A percentile compares a stretch with the other conserved stretches of the same genome.
Evolutionary conservation across 176 grass and related monocot species (phyloP).

Genomic region (Saccharum officinarum): DNA sequence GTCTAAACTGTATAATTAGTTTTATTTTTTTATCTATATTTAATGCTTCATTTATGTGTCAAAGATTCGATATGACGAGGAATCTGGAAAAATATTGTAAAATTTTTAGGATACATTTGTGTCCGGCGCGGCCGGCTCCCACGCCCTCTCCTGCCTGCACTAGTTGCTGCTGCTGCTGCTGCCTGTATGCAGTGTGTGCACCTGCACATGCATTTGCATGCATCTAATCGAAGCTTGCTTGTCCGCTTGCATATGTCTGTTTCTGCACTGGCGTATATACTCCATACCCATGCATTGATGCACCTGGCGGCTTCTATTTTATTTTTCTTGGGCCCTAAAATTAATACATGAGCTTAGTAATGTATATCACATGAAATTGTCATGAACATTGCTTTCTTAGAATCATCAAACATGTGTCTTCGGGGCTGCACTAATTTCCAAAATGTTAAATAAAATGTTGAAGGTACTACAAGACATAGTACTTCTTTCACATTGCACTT

Average conservation of each 20-base stretch:
- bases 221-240: conserved; percentile 23
- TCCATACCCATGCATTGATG: neutral
- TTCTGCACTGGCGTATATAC: conserved; percentile 18
- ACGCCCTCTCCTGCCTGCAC: neutral
- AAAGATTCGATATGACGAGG: no score
- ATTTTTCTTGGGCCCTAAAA: neutral
- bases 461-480: neutral
- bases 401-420: neutral
- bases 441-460: neutral
- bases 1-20: no score
- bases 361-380: neutral
- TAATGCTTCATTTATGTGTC: no score
- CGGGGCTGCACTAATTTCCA: neutral
- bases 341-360: neutral
- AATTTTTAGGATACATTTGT: no score
- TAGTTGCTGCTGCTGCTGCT: no score
- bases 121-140: neutral
- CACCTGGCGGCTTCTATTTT: neutral
- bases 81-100: no score
- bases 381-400: neutral
- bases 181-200: neutral
- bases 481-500: neutral
- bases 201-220: conserved; percentile 35
- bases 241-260: conserved; percentile 36
- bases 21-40: no score